Base-by-base conservation (phyloP, 495 filamentous ascomycete genomes). In the Physcia stellaris region DNA sequence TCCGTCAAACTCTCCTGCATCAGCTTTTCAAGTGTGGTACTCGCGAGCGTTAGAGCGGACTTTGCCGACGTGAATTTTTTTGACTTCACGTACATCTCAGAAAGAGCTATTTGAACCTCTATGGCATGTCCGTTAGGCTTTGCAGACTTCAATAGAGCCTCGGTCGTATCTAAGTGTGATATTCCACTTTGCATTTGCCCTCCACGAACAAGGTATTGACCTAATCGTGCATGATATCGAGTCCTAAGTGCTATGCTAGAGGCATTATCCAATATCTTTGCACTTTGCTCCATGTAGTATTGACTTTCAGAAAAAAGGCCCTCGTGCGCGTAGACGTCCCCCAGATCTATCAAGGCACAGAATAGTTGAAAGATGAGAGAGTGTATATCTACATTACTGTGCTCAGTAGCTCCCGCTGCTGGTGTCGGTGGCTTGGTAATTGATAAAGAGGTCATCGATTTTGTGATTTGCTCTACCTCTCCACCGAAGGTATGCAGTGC, bases 231-330 rank as follows among this genome's bases (percentile, higher is more conserved):
- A 4, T 24, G 32, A 17, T n/a, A 39, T 22, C 35, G 47, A 19
- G 35, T 58, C 19, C 63, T 51, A 17, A 68, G 48, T 27, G 78
- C 71, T 13, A 70, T 67, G 3, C 84, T 77, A 24, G 70, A 61
- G 6, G 79, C 70, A 10, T 77, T 73, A 30, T 71, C 66, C 34
- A 82, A 85, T 42, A 94, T 73, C 53, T 82, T 84, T 35, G 81
- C 62, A 1, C 84, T 84, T 51, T 93, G 79, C 45, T 94, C 79
- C 5, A 79, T 71, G 48, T 93, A 93, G 56, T 86, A 90, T n/a
- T 88, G 62, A 5, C 87, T 81, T 53, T 96, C 92, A 35, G 80
- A 77, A 47, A 86, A 82, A 55, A 94, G 69, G 32, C 92, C 88
- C 49, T 86, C 70, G 39, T 87, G 76, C 3, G 83, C 73, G 41